Conservation (phyloP, 768 basidiomycete species). For the Lyophyllum semitale region DNA sequence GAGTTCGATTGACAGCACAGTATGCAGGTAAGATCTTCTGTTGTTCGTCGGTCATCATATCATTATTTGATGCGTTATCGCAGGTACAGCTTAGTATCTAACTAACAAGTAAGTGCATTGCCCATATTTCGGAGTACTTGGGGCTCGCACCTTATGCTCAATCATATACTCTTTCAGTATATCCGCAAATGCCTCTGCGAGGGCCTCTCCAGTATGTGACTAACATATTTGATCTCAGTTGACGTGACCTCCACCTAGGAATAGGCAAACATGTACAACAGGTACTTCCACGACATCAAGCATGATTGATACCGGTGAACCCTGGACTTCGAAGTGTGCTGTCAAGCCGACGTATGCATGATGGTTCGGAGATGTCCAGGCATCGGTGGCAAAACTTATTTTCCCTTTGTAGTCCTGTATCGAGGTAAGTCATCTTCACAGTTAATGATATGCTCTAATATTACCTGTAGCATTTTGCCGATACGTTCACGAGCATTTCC, state of each 20-base stretch:
- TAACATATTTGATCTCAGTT: too few relatives aligned
- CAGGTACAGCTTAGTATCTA: conserved; percentile 34
- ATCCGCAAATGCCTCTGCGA: conserved; percentile 18
- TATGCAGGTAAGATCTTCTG: conserved; percentile 19
- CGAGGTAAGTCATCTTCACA: not conserved
- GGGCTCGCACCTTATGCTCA: conserved; percentile 28
- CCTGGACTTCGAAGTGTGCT: conserved; percentile 29
- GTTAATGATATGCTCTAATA: too few relatives aligned
- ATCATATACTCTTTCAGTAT: conserved; percentile 32
- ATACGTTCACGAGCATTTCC: conserved; percentile 12
- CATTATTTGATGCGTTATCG: conserved; percentile 38
- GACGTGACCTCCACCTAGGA: too few relatives aligned
- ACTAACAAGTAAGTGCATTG: too few relatives aligned
- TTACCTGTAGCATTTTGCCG: conserved; percentile 27
- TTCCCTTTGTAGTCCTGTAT: conserved; percentile 27
- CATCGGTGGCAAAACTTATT: conserved; percentile 33
- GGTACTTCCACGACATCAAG: conserved; percentile 42
- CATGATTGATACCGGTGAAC: conserved; percentile 17
- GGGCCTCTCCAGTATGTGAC: not conserved
- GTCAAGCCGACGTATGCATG: conserved; percentile 26
- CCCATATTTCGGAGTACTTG: too few relatives aligned
- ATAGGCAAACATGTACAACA: not conserved
- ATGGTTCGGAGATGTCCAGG: too few relatives aligned
- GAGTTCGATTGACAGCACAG: too few relatives aligned
- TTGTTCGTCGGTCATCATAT: conserved; percentile 34